A percentile compares a stretch with the other conserved stretches of the same genome.
phyloP scores from a whole-genome alignment of 2,329 filamentous ascomycete species.

The Cladosporium sp. region DNA sequence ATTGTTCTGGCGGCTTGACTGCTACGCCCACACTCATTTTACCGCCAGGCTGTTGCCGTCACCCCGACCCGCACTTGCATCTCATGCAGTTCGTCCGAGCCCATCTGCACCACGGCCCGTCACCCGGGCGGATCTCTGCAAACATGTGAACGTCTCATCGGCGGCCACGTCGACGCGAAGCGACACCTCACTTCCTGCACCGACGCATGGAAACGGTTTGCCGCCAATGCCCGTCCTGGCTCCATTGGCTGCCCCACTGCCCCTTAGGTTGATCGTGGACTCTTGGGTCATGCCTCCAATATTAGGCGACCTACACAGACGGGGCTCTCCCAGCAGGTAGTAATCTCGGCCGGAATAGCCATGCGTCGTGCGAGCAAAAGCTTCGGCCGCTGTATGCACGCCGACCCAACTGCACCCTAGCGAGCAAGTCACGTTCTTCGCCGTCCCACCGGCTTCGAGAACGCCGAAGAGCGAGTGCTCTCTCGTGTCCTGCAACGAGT shows the following conservation, averaged over 20 bases:
- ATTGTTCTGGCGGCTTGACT: too few species aligned
- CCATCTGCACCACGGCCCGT: constrained; percentile 4
- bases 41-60: not conserved
- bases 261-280: not conserved
- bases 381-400: not conserved
- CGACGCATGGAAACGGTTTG: not conserved
- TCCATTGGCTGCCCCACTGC: constrained; percentile 3
- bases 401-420: constrained; percentile 1
- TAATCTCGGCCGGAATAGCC: too few species aligned
- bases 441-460: not conserved
- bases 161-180: constrained; percentile 6
- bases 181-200: constrained; percentile 8
- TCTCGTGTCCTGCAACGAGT: constrained; percentile 5
- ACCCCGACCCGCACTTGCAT: not conserved
- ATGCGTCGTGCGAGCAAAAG: too few species aligned
- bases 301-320: not conserved
- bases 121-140: not conserved
- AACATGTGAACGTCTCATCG: constrained; percentile 6
- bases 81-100: constrained; percentile 4
- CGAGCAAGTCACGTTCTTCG: not conserved
- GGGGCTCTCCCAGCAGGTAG: too few species aligned
- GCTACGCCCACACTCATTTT: too few species aligned
- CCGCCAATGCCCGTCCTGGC: not conserved
- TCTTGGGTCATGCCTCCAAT: not conserved
- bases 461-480: not conserved